Base-by-base conservation (phyloP, 768 basidiomycete species). In the Gymnopilus junonius region DNA sequence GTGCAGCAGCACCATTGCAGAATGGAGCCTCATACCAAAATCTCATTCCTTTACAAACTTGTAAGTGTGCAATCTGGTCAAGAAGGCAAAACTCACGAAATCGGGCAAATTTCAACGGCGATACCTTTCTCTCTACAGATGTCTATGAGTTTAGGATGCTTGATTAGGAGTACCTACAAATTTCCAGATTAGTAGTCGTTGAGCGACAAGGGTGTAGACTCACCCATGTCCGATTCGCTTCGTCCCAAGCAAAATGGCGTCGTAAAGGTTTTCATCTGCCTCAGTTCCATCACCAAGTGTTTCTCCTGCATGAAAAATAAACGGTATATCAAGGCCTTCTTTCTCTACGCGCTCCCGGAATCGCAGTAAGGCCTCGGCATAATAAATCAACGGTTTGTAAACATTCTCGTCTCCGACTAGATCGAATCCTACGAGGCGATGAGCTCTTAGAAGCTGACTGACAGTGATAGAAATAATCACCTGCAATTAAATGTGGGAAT, bases 171-270 rank as follows among this genome's bases (percentile, higher is more conserved):
- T 86, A 93, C 6, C 89, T 91, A 57, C 8, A 42, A n/a, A n/a
- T 39, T 14, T 56, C 64, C 35, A 61, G 56, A 4, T n/a, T 48
- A 17, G 37, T 15, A 21, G 15, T 37, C 31, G 12, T 42, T 42
- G 20, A 46, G 31, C 3, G 7, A 21, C 21, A 10, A 35, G 25
- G 43, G 15, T 43, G n/a, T 6, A 12, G 42, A 68, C 71, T 21
- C 21, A 91, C 91, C 90, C 92, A 75, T 94, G 92, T 0, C 92
- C 92, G 58, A 93, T 93, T 21, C 91, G 84, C 70, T 87, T 92
- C 8, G 92, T 91, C 12, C 88, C 91, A 7, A 93, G 78, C 39
- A 93, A 76, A 55, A 94, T 86, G 6, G 92, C 91, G 70, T 94
- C 92, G 66, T 90, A 93, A 29, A 93, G 74, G 69, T 93, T 93